These are phyloP conservation scores for Galerina sulciceps DNA, from an alignment of 768 basidiomycete genomes.

Conservation along the genomic window DNA sequence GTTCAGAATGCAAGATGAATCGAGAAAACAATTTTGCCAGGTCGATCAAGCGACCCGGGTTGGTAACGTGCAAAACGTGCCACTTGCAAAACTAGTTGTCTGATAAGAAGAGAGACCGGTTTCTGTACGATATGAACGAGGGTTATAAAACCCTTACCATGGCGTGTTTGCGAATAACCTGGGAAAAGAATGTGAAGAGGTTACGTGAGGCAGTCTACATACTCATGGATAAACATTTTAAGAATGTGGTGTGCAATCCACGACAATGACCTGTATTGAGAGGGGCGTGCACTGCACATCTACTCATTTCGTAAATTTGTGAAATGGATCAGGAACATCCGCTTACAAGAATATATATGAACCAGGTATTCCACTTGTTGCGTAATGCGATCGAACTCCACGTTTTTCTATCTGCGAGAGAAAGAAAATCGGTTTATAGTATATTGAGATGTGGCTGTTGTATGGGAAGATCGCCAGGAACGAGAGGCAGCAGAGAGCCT, in stretches of 20 bases:
- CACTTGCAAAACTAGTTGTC: neutral
- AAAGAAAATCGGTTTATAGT: neutral
- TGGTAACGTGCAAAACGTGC: neutral
- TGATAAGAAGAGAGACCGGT: conserved; percentile 4
- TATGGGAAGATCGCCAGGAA: conserved; percentile 1
- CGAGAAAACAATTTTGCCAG: too few relatives aligned
- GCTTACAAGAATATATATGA: too few relatives aligned
- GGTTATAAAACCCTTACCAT: neutral
- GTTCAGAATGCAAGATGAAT: too few relatives aligned
- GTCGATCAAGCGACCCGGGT: neutral
- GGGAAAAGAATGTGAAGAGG: conserved; percentile 3
- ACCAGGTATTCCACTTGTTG: neutral
- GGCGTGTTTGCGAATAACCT: neutral
- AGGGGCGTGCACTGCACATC: too few relatives aligned
- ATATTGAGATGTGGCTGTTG: neutral
- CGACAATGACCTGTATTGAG: neutral
- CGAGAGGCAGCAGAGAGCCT: neutral
- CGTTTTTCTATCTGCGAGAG: neutral
- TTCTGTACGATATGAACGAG: conserved; percentile 2
- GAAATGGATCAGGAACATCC: too few relatives aligned
- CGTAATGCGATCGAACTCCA: neutral
- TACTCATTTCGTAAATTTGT: too few relatives aligned
- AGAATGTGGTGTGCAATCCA: neutral
- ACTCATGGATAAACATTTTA: neutral
- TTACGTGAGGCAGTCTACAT: neutral